phyloP scores from a whole-genome alignment of 2,329 filamentous ascomycete genomes.

The Magnaporthiopsis poae region DNA sequence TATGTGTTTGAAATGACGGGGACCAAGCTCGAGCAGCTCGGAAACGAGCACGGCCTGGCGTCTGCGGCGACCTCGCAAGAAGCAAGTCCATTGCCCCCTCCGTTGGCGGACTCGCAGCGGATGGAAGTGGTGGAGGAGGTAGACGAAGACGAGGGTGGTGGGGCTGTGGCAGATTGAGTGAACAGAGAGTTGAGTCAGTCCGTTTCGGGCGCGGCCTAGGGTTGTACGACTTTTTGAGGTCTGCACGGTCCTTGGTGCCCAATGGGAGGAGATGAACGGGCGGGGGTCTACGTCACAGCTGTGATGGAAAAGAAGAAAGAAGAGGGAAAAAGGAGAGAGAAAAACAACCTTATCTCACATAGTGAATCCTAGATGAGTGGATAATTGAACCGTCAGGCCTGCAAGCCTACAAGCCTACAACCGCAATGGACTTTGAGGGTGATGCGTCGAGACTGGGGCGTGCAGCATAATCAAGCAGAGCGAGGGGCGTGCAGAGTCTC shows the following conservation, averaged over 20 bases:
- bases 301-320: not conserved
- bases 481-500: not conserved
- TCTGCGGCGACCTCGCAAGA: not conserved
- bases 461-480: not conserved
- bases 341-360: not conserved
- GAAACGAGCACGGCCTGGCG: conserved; percentile 26
- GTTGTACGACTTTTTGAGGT: not conserved
- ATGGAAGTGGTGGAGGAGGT: conserved; percentile 16
- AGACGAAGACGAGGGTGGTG: conserved; percentile 5
- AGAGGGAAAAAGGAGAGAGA: too few species aligned
- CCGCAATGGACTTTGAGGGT: not conserved
- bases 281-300: not conserved
- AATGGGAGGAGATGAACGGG: not conserved
- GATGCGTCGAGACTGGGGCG: not conserved
- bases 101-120: conserved; percentile 17
- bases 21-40: conserved; percentile 42
- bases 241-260: not conserved
- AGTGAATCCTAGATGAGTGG: not conserved
- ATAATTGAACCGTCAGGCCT: not conserved
- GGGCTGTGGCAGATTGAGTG: not conserved
- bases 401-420: not conserved
- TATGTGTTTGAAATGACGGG: conserved; percentile 96
- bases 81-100: not conserved
- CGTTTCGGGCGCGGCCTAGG: not conserved
- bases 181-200: not conserved